Percentiles rank a stretch among this genome's conserved stretches.
Evolutionary conservation across 106 monocot species (phyloP).

Genomic region (Platanthera guangdongensis): DNA sequence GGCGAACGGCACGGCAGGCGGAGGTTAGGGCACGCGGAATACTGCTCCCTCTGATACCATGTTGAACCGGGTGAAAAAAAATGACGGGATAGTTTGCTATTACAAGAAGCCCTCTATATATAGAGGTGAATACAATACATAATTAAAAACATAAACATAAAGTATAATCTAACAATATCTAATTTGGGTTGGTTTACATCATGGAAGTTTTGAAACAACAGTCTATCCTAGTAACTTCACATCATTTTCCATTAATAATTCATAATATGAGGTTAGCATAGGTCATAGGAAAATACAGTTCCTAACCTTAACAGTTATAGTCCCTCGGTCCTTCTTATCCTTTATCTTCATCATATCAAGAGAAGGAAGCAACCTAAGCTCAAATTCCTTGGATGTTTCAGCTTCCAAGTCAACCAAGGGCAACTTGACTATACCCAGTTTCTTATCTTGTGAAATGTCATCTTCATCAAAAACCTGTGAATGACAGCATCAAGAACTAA

Average conservation of each 20-base stretch:
- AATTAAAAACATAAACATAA: no score
- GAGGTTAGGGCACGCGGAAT: no score
- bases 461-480: conserved; percentile 87
- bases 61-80: no score
- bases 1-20: no score
- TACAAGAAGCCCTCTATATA: no score
- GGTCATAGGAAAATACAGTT: neutral
- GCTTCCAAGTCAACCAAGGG: conserved; percentile 63
- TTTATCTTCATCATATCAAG: conserved; percentile 76
- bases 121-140: no score
- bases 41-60: no score
- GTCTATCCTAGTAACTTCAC: neutral
- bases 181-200: neutral
- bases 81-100: no score
- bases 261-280: neutral
- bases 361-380: conserved; percentile 60
- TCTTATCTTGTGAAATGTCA: conserved; percentile 65
- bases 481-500: neutral
- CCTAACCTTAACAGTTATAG: conserved; percentile 67
- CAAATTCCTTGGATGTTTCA: conserved; percentile 57
- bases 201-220: neutral
- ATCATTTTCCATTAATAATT: neutral
- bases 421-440: conserved; percentile 62
- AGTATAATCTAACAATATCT: no score
- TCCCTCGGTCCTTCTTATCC: conserved; percentile 95